A percentile compares a stretch with the other conserved stretches of the same genome.
phyloP scores from a whole-genome alignment of 2,329 filamentous ascomycete genomes.

The Alternaria novae-zelandiae region DNA sequence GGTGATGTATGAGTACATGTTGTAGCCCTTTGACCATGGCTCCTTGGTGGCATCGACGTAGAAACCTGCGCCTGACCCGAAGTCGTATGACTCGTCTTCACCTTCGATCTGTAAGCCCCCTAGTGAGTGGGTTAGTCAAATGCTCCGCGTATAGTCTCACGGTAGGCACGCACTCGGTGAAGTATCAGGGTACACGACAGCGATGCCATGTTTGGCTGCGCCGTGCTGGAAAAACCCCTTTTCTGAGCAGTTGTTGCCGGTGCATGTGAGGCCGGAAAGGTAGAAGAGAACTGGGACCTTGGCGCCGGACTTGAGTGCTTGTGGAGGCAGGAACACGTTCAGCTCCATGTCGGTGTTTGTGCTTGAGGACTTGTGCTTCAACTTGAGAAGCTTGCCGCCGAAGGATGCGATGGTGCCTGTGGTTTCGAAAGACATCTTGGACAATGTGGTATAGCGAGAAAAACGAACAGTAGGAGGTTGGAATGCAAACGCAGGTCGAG shows the following conservation, averaged over 20 bases:
- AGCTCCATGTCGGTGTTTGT: slow-evolving; percentile 90
- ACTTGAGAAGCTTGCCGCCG: slow-evolving; percentile 93
- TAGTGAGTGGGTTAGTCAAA: slow-evolving; percentile 41
- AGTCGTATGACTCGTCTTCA: slow-evolving; percentile 89
- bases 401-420: slow-evolving; percentile 90
- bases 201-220: slow-evolving; percentile 81
- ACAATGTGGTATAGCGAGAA: slow-evolving; percentile 18
- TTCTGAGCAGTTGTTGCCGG: slow-evolving; percentile 78
- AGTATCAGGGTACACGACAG: slow-evolving; percentile 94
- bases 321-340: slow-evolving; percentile 87
- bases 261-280: slow-evolving; percentile 93
- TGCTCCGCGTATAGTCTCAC: neutral
- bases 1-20: slow-evolving; percentile 95
- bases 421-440: slow-evolving; percentile 75
- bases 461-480: slow-evolving; percentile 16
- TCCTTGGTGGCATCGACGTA: slow-evolving; percentile 84
- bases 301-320: slow-evolving; percentile 61
- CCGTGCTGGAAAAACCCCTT: slow-evolving; percentile 90
- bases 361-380: slow-evolving; percentile 79
- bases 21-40: slow-evolving; percentile 80
- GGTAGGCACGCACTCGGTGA: slow-evolving; percentile 70
- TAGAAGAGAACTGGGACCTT: slow-evolving; percentile 89
- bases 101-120: slow-evolving; percentile 79
- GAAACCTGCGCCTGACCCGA: slow-evolving; percentile 90
- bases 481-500: slow-evolving; percentile 15